phyloP scores from a whole-genome alignment of 257 asterid genomes.

The Orobanche coerulescens region DNA sequence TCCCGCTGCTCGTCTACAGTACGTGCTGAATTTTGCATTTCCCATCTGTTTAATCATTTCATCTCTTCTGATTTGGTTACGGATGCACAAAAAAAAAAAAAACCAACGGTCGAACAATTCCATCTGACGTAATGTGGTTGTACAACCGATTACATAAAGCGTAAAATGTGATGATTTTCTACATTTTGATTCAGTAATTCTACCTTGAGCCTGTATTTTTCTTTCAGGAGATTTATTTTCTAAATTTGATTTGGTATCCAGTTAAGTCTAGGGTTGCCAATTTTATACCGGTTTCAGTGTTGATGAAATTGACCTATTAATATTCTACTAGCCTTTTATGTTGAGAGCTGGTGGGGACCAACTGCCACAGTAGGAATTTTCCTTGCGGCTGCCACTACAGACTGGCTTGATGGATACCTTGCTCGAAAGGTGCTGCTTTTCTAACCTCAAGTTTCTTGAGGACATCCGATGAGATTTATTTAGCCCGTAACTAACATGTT shows the following conservation, averaged over 20 bases:
- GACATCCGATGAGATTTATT: conserved; percentile 15
- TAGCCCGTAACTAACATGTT: conserved; percentile 16
- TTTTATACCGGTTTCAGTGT: neutral
- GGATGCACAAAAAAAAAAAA: neutral
- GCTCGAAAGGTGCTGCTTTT: conserved; percentile 71
- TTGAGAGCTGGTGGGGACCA: conserved; percentile 91
- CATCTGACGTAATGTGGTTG: too few species aligned
- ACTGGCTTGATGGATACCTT: conserved; percentile 98
- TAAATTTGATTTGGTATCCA: neutral
- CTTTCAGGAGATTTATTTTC: neutral
- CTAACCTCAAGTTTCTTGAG: conserved; percentile 9
- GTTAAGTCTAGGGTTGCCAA: conserved; percentile 1
- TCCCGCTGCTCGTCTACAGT: conserved; percentile 77
- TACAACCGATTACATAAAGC: neutral
- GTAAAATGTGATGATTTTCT: neutral
- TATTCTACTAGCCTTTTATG: conserved; percentile 63
- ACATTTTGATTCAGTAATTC: neutral
- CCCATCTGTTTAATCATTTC: neutral
- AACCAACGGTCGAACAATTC: neutral
- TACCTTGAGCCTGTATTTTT: conserved; percentile 2
- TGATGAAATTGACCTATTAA: conserved; percentile 20
- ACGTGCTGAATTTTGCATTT: conserved; percentile 25
- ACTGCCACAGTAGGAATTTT: conserved; percentile 75
- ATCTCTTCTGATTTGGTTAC: conserved; percentile 7
- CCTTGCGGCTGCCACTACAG: conserved; percentile 80